A percentile compares a stretch with the other conserved stretches of the same genome.
Evolutionary conservation across 2,329 filamentous ascomycete genomes (phyloP).

Genomic region (Scytalidium lignicola): DNA sequence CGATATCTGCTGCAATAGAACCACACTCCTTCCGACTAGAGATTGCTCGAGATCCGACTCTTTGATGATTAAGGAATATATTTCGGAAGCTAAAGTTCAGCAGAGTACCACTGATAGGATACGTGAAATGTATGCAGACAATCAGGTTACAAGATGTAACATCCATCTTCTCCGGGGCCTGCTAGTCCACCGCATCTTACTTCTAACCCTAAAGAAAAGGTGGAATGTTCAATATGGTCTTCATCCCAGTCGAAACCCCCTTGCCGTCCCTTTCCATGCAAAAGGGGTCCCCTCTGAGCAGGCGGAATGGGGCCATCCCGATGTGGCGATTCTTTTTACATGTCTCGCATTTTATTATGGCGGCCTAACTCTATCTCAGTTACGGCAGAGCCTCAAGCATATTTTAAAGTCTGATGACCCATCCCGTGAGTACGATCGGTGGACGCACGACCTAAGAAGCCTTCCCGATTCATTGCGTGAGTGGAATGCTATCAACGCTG

Average conservation of each 20-base stretch:
- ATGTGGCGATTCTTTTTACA: constrained; percentile 61
- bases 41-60: constrained; percentile 15
- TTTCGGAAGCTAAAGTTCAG: constrained; percentile 22
- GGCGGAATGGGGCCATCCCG: constrained; percentile 64
- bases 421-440: constrained; percentile 48
- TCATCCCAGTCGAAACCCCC: constrained; percentile 46
- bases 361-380: constrained; percentile 45
- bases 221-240: constrained; percentile 60
- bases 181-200: constrained; percentile 53
- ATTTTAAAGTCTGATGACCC: constrained; percentile 51
- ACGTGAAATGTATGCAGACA: constrained; percentile 26
- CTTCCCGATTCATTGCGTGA: constrained; percentile 43
- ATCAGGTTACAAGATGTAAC: constrained; percentile 24
- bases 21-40: constrained; percentile 14
- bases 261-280: constrained; percentile 63
- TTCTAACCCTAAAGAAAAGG: constrained; percentile 42
- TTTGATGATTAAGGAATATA: constrained; percentile 20
- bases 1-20: constrained; percentile 28
- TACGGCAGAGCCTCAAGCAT: constrained; percentile 43
- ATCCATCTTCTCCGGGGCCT: constrained; percentile 59
- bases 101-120: constrained; percentile 20
- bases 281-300: constrained; percentile 59
- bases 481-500: constrained; percentile 54
- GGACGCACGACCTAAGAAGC: constrained; percentile 33
- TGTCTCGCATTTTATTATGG: constrained; percentile 63